phyloP scores from a whole-genome alignment of 768 basidiomycete genomes.

The Auriscalpium orientale region DNA sequence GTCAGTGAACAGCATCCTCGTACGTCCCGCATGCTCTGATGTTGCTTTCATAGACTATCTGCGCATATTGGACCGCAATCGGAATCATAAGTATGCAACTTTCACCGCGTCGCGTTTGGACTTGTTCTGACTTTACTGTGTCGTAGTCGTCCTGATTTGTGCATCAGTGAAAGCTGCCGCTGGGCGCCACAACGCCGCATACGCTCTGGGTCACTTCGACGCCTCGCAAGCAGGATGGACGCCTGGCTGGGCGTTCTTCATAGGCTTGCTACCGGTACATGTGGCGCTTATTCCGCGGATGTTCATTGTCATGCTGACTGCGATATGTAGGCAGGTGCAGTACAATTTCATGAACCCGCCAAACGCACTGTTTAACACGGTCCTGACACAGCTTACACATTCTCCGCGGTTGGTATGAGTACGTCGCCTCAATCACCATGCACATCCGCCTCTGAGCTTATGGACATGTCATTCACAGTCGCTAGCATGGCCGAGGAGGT shows the following conservation, averaged over 20 bases:
- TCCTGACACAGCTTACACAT: slow-evolving; percentile 38
- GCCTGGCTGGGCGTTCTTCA: slow-evolving; percentile 63
- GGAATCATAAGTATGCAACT: slow-evolving; percentile 39
- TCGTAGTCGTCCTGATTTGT: slow-evolving; percentile 45
- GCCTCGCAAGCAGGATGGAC: slow-evolving; percentile 60
- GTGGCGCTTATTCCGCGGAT: not conserved
- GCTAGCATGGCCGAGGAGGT: slow-evolving; percentile 67
- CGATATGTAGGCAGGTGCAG: too few species aligned
- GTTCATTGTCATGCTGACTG: too few species aligned
- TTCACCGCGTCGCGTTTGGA: not conserved
- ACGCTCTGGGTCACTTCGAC: slow-evolving; percentile 53
- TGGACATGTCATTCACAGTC: slow-evolving; percentile 27
- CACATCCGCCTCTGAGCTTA: not conserved
- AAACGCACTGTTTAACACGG: too few species aligned
- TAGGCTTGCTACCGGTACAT: slow-evolving; percentile 50
- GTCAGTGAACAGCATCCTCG: slow-evolving; percentile 21
- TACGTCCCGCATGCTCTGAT: not conserved
- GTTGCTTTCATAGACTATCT: slow-evolving; percentile 34
- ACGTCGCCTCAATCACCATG: not conserved
- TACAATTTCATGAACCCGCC: too few species aligned
- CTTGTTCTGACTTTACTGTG: slow-evolving; percentile 1
- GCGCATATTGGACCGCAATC: slow-evolving; percentile 55
- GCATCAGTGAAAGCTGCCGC: slow-evolving; percentile 49
- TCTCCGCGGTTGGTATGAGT: slow-evolving; percentile 59
- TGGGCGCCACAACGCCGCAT: slow-evolving; percentile 46